phyloP scores from a whole-genome alignment of 73 alveolate species.

The Paramecium octaurelia region DNA sequence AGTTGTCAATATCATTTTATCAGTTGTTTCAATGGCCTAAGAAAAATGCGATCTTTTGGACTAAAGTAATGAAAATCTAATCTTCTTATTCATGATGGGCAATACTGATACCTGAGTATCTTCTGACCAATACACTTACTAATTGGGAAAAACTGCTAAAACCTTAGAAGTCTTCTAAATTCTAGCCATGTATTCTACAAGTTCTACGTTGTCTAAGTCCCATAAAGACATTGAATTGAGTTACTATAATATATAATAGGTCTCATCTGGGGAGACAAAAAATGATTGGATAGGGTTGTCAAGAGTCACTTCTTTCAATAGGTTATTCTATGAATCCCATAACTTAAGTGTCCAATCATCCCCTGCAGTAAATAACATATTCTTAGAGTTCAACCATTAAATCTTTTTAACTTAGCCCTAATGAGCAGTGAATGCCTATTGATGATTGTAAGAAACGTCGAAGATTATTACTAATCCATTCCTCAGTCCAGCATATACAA shows the following conservation, averaged over 20 bases:
- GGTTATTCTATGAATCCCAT: not conserved
- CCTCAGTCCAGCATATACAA: not conserved
- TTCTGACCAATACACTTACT: not conserved
- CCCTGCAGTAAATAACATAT: not conserved
- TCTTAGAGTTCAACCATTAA: not conserved
- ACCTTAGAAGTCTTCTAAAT: not conserved
- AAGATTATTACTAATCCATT: not conserved
- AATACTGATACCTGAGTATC: not conserved
- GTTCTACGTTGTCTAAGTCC: not conserved
- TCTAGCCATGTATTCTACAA: not conserved
- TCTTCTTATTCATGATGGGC: not conserved
- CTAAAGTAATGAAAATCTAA: not conserved
- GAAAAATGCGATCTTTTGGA: not conserved
- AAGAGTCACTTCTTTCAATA: not conserved
- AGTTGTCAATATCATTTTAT: not conserved
- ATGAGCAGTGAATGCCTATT: not conserved
- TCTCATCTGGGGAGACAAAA: not conserved
- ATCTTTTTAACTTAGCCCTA: not conserved
- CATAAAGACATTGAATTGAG: not conserved
- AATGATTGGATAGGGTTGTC: not conserved
- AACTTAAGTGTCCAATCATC: not conserved
- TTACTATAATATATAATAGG: not conserved
- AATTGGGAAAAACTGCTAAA: not conserved
- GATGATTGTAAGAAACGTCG: not conserved
- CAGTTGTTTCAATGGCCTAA: not conserved